Evolutionary conservation across 768 basidiomycete genomes (phyloP).

Genomic region (Serendipita indica): DNA sequence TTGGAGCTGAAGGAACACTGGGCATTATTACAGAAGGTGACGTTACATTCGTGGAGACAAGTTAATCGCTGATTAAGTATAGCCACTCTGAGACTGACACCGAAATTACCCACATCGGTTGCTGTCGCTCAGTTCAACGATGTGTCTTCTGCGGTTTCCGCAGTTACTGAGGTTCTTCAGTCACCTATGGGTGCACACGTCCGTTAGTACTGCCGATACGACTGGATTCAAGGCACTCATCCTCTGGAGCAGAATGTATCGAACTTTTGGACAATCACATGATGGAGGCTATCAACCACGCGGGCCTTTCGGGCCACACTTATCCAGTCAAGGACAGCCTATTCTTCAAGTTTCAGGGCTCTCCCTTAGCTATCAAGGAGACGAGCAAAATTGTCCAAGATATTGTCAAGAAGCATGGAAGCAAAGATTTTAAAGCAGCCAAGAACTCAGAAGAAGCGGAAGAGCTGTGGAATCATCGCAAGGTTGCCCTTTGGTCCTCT

Average conservation of each 20-base stretch:
- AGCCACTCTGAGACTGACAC: conserved; percentile 73
- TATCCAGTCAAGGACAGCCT: conserved; percentile 44
- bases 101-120: conserved; percentile 66
- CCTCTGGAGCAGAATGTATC: conserved; percentile 46
- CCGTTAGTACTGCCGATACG: conserved; percentile 35
- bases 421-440: conserved; percentile 51
- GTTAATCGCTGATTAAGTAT: background rate
- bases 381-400: conserved; percentile 43
- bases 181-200: conserved; percentile 54
- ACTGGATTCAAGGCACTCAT: background rate
- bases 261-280: conserved; percentile 65
- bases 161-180: conserved; percentile 59
- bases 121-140: conserved; percentile 71
- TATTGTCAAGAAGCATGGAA: conserved; percentile 50
- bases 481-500: conserved; percentile 37
- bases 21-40: conserved; percentile 80
- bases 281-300: conserved; percentile 32
- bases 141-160: conserved; percentile 57
- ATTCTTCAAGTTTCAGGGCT: conserved; percentile 81
- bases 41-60: background rate
- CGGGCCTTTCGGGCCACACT: conserved; percentile 17
- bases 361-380: conserved; percentile 41
- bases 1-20: conserved; percentile 67
- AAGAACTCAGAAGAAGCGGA: conserved; percentile 47
- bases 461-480: conserved; percentile 53